A percentile compares a stretch with the other conserved stretches of the same genome.
Evolutionary conservation across 2,329 filamentous ascomycete genomes (phyloP).

Genomic region (Curvularia lunata): DNA sequence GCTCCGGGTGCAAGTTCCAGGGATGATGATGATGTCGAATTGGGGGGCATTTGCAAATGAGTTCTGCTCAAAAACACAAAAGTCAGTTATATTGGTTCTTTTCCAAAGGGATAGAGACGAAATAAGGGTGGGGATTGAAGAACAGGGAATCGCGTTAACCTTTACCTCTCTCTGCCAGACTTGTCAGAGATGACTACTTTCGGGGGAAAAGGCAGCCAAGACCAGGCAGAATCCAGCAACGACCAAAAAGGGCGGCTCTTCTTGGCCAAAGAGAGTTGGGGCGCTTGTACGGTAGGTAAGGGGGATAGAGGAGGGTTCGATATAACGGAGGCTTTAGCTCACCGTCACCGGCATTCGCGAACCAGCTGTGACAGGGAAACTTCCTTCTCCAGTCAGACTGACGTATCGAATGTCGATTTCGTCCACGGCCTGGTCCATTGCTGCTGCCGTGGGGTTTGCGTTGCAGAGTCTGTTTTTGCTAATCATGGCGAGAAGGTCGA

Average conservation of each 20-base stretch:
- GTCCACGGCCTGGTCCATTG: constrained; percentile 43
- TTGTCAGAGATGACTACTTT: constrained; percentile 38
- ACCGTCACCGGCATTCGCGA: constrained; percentile 49
- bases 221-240: constrained; percentile 42
- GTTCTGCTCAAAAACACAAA: constrained; percentile 26
- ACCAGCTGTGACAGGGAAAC: constrained; percentile 45
- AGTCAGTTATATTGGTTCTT: constrained; percentile 25
- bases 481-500: constrained; percentile 45
- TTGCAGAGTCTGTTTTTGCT: constrained; percentile 36
- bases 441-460: constrained; percentile 30
- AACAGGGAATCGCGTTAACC: constrained; percentile 41
- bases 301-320: constrained; percentile 26
- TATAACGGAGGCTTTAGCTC: constrained; percentile 36
- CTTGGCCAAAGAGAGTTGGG: constrained; percentile 33
- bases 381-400: constrained; percentile 46
- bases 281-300: constrained; percentile 18
- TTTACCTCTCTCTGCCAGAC: constrained; percentile 48
- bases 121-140: constrained; percentile 3
- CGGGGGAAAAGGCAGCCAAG: constrained; percentile 24
- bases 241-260: constrained; percentile 39
- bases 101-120: no score
- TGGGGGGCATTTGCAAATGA: constrained; percentile 45
- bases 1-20: constrained; percentile 37
- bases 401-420: constrained; percentile 49
- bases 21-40: constrained; percentile 46